phyloP scores from a whole-genome alignment of 306 rosid genomes.

The Betula pendula region DNA sequence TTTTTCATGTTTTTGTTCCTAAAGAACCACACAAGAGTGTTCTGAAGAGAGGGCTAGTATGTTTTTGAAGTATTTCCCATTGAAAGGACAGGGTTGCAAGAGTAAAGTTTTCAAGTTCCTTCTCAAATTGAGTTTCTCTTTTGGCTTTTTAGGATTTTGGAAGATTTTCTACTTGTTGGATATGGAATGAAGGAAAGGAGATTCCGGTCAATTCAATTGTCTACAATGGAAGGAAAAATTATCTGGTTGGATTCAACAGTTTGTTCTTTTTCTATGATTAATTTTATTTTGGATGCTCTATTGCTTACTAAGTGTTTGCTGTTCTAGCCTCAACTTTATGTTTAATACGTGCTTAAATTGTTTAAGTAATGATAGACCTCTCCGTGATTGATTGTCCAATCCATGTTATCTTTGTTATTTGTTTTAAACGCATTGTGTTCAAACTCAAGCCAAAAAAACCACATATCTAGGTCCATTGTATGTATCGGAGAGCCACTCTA shows the following conservation, averaged over 20 bases:
- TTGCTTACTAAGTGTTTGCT: conserved; percentile 29
- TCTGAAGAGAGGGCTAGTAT: not conserved
- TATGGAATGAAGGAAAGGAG: conserved; percentile 31
- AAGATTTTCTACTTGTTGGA: conserved; percentile 24
- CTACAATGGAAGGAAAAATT: conserved; percentile 20
- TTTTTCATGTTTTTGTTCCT: not conserved
- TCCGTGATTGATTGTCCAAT: conserved; percentile 25
- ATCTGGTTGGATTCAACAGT: conserved; percentile 36
- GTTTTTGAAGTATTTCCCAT: not conserved
- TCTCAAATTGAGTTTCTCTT: not conserved
- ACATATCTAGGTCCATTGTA: not conserved
- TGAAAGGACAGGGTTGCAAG: not conserved
- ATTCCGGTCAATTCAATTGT: conserved; percentile 34
- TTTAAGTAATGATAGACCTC: conserved; percentile 26
- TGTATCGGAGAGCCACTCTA: not conserved
- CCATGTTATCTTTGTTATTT: conserved; percentile 1
- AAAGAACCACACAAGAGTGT: not conserved
- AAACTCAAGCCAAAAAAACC: not conserved
- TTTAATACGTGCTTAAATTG: conserved; percentile 26
- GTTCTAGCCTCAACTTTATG: conserved; percentile 26
- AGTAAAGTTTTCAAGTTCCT: not conserved
- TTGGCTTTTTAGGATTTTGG: conserved; percentile 33
- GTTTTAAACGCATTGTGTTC: not conserved
- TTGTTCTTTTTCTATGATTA: conserved; percentile 26
- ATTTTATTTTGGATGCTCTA: conserved; percentile 27